A percentile compares a stretch with the other conserved stretches of the same genome.
Evolutionary conservation across 148 eudicot species (phyloP).

Genomic region (Rhododendron simsii): DNA sequence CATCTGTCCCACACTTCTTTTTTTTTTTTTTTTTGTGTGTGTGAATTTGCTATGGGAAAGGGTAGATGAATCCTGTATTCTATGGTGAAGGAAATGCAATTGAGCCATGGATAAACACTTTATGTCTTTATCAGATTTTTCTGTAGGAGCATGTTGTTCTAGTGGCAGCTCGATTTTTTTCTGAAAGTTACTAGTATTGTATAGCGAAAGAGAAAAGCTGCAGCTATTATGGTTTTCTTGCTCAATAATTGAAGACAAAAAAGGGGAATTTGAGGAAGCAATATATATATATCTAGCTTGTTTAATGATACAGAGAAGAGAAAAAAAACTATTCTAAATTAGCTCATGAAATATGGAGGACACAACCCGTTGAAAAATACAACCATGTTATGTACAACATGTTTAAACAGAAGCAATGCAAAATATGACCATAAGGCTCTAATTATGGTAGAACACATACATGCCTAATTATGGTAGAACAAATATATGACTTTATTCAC

Average conservation of each 20-base stretch:
- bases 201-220: not conserved
- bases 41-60: not conserved
- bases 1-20: not conserved
- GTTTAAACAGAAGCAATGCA: not conserved
- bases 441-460: not conserved
- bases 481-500: not conserved
- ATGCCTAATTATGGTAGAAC: not conserved
- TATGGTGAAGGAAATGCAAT: not conserved
- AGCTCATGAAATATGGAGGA: not conserved
- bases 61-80: not conserved
- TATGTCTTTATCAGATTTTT: not conserved
- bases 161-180: not conserved
- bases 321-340: too few species aligned
- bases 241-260: not conserved
- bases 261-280: not conserved
- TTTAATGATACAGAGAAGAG: not conserved
- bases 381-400: not conserved
- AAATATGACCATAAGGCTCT: not conserved
- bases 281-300: not conserved
- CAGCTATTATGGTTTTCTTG: not conserved
- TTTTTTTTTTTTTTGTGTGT: too few species aligned
- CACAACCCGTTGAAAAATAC: not conserved
- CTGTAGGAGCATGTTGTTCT: not conserved
- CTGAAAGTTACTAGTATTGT: not conserved
- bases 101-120: not conserved